Evolutionary conservation across 768 basidiomycete species (phyloP).

Genomic region (Rhizopogon sp.): DNA sequence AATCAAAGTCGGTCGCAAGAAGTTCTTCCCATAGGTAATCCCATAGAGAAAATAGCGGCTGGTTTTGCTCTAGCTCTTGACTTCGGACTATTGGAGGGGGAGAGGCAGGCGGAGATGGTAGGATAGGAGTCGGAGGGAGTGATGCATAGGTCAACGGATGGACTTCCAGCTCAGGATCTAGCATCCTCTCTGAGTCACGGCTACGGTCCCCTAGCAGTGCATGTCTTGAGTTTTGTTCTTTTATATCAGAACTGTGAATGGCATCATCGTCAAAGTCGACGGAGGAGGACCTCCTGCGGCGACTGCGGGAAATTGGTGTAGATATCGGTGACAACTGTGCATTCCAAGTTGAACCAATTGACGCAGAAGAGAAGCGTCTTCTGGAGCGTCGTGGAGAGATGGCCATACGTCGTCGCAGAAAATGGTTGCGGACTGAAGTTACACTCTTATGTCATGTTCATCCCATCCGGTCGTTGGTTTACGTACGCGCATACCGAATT

Average conservation of each 20-base stretch:
- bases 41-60: constrained; percentile 78
- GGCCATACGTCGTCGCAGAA: constrained; percentile 16
- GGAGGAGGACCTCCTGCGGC: constrained; percentile 11
- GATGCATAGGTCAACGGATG: constrained; percentile 62
- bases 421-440: background rate
- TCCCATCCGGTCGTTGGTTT: background rate
- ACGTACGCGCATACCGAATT: too few species aligned
- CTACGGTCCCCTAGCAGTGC: background rate
- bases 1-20: constrained; percentile 89
- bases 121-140: constrained; percentile 68
- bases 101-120: constrained; percentile 36
- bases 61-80: constrained; percentile 15
- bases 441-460: background rate
- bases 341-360: constrained; percentile 20
- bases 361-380: constrained; percentile 27
- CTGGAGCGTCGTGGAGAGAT: constrained; percentile 27
- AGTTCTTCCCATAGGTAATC: constrained; percentile 88
- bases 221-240: background rate
- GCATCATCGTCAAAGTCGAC: constrained; percentile 1
- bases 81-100: constrained; percentile 16
- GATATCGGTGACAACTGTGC: constrained; percentile 8
- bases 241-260: background rate
- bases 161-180: constrained; percentile 5
- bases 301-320: constrained; percentile 10
- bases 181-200: constrained; percentile 4